Evolutionary conservation across 768 basidiomycete genomes (phyloP).

Genomic region (Lyophyllum decastes): DNA sequence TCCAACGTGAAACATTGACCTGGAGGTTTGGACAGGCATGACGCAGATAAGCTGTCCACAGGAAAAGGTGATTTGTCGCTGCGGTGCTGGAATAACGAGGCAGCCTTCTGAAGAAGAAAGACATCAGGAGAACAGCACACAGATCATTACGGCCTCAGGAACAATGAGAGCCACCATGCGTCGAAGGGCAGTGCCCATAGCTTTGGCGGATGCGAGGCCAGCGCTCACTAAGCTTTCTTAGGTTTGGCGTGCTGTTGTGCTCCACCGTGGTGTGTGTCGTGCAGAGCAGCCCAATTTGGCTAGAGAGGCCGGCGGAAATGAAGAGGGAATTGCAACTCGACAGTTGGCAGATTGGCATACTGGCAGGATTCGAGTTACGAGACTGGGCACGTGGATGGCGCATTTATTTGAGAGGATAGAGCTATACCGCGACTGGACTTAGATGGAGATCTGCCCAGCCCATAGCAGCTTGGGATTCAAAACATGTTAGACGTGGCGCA

Average conservation of each 20-base stretch:
- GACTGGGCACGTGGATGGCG: neutral
- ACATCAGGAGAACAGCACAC: neutral
- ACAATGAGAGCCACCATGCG: neutral
- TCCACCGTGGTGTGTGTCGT: neutral
- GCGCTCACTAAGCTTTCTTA: neutral
- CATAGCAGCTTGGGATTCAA: neutral
- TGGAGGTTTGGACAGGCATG: neutral
- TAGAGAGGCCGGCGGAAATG: neutral
- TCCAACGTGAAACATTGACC: neutral
- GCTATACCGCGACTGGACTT: neutral
- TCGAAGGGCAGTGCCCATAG: neutral
- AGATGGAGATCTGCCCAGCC: neutral
- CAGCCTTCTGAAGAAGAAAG: neutral
- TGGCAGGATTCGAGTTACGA: neutral
- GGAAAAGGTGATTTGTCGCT: neutral
- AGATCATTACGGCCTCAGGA: neutral
- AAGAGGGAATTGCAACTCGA: neutral
- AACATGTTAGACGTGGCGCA: constrained; percentile 1
- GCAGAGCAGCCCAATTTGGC: neutral
- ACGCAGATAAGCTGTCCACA: neutral
- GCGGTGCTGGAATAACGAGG: neutral
- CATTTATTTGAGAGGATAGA: neutral
- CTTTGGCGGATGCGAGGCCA: neutral
- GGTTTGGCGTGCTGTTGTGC: neutral
- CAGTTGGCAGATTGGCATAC: constrained; percentile 1